Conservation (phyloP, 2,329 filamentous ascomycete species). For the Amylocarpus encephaloides region DNA sequence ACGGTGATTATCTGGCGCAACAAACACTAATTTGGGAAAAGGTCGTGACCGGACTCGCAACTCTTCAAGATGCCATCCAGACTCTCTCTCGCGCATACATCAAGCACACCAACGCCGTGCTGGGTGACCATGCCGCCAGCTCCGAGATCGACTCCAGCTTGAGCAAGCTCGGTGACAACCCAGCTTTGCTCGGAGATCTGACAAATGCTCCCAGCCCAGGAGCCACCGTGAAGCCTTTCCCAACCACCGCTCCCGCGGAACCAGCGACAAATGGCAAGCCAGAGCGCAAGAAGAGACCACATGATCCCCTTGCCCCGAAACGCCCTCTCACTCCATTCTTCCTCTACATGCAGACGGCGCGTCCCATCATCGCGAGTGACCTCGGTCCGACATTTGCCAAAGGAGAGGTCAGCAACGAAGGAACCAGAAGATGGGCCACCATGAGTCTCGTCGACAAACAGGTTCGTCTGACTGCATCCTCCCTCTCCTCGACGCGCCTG, state of each 20-base stretch:
- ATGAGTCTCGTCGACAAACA: constrained; percentile 70
- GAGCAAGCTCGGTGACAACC: constrained; percentile 39
- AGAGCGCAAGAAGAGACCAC: constrained; percentile 80
- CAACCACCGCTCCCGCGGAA: constrained; percentile 32
- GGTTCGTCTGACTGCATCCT: constrained; percentile 30
- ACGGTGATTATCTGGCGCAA: constrained; percentile 15
- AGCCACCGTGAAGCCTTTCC: constrained; percentile 13
- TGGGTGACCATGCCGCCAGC: constrained; percentile 54
- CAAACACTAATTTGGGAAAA: constrained; percentile 35
- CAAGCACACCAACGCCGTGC: constrained; percentile 78
- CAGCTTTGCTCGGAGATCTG: constrained; percentile 32
- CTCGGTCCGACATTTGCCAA: constrained; percentile 71
- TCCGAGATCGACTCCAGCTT: constrained; percentile 39
- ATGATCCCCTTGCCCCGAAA: constrained; percentile 93
- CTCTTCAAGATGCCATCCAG: constrained; percentile 72
- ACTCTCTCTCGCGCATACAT: constrained; percentile 79
- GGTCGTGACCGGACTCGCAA: constrained; percentile 72
- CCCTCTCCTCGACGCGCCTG: not conserved
- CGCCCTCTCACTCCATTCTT: constrained; percentile 92
- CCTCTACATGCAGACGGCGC: constrained; percentile 84
- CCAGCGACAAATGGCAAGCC: constrained; percentile 62
- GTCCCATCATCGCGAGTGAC: constrained; percentile 73
- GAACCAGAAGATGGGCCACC: constrained; percentile 75
- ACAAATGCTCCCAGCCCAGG: constrained; percentile 33
- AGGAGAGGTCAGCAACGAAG: constrained; percentile 81